Evolutionary conservation across 2,329 filamentous ascomycete genomes (phyloP).

Genomic region (Aspergillus aculeatinus): DNA sequence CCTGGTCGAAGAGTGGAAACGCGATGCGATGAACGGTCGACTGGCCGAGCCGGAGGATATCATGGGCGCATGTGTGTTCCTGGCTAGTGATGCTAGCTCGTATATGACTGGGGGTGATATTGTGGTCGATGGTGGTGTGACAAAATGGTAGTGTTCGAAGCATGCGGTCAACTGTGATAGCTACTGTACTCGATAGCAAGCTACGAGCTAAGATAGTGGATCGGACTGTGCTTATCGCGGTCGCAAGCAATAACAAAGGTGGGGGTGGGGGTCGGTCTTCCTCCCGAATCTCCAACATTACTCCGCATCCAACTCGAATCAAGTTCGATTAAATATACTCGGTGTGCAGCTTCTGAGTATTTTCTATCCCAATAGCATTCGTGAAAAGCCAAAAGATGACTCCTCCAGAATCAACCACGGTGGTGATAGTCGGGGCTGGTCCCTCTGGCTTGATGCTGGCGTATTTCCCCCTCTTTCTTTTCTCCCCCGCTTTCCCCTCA

Average conservation of each 20-base stretch:
- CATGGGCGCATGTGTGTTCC: constrained; percentile 49
- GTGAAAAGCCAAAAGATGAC: not conserved
- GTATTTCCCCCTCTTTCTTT: constrained; percentile 21
- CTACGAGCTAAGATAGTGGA: no score
- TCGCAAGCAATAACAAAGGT: constrained; percentile 11
- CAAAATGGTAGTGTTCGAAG: constrained; percentile 33
- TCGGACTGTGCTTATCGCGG: not conserved
- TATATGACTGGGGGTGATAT: constrained; percentile 50
- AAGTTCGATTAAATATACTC: not conserved
- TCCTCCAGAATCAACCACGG: constrained; percentile 22
- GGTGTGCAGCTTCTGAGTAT: not conserved
- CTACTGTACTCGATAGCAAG: no score
- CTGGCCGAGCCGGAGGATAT: constrained; percentile 53
- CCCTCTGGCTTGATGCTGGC: constrained; percentile 48
- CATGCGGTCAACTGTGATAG: no score
- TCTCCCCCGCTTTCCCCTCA: constrained; percentile 5
- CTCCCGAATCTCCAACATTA: not conserved
- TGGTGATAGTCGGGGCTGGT: constrained; percentile 45
- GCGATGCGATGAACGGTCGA: constrained; percentile 50
- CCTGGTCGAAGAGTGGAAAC: constrained; percentile 51
- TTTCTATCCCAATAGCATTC: not conserved
- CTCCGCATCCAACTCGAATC: no score
- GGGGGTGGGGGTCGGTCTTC: constrained; percentile 2
- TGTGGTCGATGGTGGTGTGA: constrained; percentile 47
- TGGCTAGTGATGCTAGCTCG: constrained; percentile 50